Base-by-base conservation (phyloP, 2,329 filamentous ascomycete genomes). In the Fusarium temperatum region DNA sequence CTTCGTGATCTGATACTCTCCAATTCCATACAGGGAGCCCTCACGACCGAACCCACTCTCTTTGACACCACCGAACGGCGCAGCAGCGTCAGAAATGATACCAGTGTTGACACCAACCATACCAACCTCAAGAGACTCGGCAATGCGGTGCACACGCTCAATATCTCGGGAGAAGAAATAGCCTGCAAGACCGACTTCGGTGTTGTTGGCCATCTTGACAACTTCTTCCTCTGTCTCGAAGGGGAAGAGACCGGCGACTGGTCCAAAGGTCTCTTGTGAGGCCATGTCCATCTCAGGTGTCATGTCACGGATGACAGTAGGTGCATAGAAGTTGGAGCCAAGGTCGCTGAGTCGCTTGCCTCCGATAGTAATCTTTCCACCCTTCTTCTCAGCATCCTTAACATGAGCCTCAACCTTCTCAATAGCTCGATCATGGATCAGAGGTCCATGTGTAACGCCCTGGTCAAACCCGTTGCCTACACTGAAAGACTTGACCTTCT, bases 171-270 rank as follows among this genome's bases (percentile, higher is more conserved):
- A 95, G 87, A 94, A 98, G 86, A 99, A 98, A 85, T 98, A 98
- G 2, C 94, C 96, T 0, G 96, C 96, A 41, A 99, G 87, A 3
- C 96, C 96, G 42, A 98, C 95, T 59, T 96, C 91, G 3, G 94
- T 87, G 47, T 85, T 83, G 83, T 99, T 99, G 8, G 96, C 96
- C 74, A 96, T 84, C 72, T 89, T 87, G 36, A 98, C 90, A 10
- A 98, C 96, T 78, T 98, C 95, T 60, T 93, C 91, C 84, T 98
- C 96, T 0, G 92, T 94, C 53, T 94, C 89, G 80, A 98, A 99
- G 55, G 91, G 89, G 86, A 98, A 98, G 20, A 98, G 84, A 1
- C 93, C 96, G 0, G 95, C 96, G 1, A 98, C 93, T 6, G 96
- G 96, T 0, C 96, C 96, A 81, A 99, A 99, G 0, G 96, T 99